Evolutionary conservation across 2,329 filamentous ascomycete species (phyloP).

Genomic region (Neonectria punicea): DNA sequence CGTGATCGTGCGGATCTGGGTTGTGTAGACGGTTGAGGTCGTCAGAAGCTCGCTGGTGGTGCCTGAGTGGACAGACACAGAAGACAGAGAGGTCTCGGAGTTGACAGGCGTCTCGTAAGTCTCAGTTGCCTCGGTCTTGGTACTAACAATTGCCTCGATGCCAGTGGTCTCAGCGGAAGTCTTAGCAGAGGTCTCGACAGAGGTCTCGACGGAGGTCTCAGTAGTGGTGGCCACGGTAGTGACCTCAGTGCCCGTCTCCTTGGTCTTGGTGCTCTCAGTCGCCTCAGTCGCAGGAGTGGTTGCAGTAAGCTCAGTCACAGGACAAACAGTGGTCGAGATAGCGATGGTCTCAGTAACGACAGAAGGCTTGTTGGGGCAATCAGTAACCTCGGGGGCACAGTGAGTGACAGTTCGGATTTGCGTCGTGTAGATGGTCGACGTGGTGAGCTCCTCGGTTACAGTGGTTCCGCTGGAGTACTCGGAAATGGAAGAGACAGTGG

Average conservation of each 20-base stretch:
- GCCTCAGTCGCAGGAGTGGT: constrained; percentile 6
- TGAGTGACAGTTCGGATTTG: constrained; percentile 34
- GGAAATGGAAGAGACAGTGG: constrained; percentile 2
- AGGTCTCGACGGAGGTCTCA: neutral
- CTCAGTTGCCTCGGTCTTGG: neutral
- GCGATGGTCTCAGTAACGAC: constrained; percentile 31
- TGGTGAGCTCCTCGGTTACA: constrained; percentile 27
- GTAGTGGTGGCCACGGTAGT: neutral
- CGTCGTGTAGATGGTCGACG: constrained; percentile 36
- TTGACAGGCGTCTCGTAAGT: neutral
- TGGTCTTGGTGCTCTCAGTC: neutral
- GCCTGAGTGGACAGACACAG: neutral
- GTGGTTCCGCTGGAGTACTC: constrained; percentile 16
- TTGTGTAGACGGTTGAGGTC: constrained; percentile 48
- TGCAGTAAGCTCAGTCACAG: constrained; percentile 29
- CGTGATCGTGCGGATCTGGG: constrained; percentile 43
- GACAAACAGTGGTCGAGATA: constrained; percentile 35
- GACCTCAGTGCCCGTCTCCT: neutral
- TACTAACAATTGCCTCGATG: neutral
- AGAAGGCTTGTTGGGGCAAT: constrained; percentile 19
- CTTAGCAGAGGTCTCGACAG: neutral
- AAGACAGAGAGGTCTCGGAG: neutral
- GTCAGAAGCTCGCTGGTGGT: constrained; percentile 29
- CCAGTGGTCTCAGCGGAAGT: neutral
- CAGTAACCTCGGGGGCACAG: constrained; percentile 28